Conservation (phyloP, 495 filamentous ascomycete genomes). For the Podospora anserina region DNA sequence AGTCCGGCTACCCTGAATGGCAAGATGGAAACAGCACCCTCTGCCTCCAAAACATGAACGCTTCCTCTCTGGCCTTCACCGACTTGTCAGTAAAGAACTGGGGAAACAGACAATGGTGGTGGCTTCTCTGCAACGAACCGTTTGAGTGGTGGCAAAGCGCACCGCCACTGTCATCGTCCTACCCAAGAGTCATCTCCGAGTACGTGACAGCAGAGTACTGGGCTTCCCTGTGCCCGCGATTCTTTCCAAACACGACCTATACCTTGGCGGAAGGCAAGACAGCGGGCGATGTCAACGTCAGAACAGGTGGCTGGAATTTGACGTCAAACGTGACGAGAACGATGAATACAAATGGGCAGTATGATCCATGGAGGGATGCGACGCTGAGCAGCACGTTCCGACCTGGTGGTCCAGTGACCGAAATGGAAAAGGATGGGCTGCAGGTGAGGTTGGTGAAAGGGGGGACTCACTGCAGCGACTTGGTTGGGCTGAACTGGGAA, state of each 20-base stretch:
- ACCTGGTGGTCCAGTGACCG: constrained; percentile 40
- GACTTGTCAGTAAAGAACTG: constrained; percentile 52
- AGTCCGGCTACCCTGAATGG: constrained; percentile 43
- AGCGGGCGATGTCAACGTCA: constrained; percentile 54
- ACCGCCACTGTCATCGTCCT: constrained; percentile 50
- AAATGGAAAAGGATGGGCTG: constrained; percentile 26
- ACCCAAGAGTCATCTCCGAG: constrained; percentile 53
- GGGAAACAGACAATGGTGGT: constrained; percentile 59
- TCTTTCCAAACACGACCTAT: constrained; percentile 49
- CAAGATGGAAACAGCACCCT: constrained; percentile 44
- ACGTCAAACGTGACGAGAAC: constrained; percentile 53
- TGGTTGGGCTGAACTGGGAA: constrained; percentile 48
- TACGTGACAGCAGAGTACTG: constrained; percentile 56
- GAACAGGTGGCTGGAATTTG: constrained; percentile 56
- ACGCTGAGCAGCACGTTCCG: constrained; percentile 40
- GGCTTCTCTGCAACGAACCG: constrained; percentile 67
- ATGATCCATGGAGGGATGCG: constrained; percentile 44
- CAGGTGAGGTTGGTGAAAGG: constrained; percentile 36
- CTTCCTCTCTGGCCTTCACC: constrained; percentile 54
- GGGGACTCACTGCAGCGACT: constrained; percentile 44
- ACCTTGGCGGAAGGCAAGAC: constrained; percentile 51
- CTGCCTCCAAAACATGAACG: constrained; percentile 59
- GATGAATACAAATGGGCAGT: constrained; percentile 58
- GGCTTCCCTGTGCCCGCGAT: constrained; percentile 56
- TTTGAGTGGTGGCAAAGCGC: constrained; percentile 44